Conservation (phyloP, 495 filamentous ascomycete species). For the Penicillium ucsense region DNA sequence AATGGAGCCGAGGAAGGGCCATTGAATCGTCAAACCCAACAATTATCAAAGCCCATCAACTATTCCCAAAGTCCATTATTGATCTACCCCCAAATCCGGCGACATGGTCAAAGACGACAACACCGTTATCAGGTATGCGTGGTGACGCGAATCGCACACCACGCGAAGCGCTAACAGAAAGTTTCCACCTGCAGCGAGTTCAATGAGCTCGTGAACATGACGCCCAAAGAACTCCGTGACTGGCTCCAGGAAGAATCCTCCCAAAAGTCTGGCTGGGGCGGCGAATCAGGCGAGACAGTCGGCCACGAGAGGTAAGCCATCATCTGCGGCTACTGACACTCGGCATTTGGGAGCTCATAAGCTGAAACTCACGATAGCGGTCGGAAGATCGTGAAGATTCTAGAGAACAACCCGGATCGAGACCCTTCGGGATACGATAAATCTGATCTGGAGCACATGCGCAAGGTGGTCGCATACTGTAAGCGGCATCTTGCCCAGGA, state of each 20-base stretch:
- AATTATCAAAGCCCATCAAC: too few relatives aligned
- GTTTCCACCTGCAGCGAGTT: conserved; percentile 41
- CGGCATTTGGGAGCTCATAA: background rate
- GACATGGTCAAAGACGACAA: conserved; percentile 50
- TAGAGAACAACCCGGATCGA: conserved; percentile 51
- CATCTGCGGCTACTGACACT: background rate
- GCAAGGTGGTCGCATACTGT: conserved; percentile 51
- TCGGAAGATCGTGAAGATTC: conserved; percentile 53
- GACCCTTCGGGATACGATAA: conserved; percentile 43
- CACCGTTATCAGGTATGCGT: conserved; percentile 44
- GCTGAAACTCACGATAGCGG: conserved; percentile 28
- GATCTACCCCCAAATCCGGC: background rate
- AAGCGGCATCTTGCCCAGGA: conserved; percentile 62
- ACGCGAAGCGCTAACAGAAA: too few relatives aligned
- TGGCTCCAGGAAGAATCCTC: conserved; percentile 52
- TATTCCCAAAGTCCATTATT: too few relatives aligned
- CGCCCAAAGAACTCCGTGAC: conserved; percentile 44
- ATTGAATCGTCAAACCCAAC: too few relatives aligned
- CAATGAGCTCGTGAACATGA: conserved; percentile 63
- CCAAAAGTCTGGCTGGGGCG: conserved; percentile 45
- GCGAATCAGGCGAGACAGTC: conserved; percentile 51
- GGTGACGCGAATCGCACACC: conserved; percentile 1
- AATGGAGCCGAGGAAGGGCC: too few relatives aligned
- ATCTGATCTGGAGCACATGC: conserved; percentile 54
- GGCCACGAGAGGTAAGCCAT: conserved; percentile 49